Evolutionary conservation across 768 basidiomycete genomes (phyloP), one percentile per base, ranked within the genome.

Genomic region (Infundibulicybe gibba): DNA sequence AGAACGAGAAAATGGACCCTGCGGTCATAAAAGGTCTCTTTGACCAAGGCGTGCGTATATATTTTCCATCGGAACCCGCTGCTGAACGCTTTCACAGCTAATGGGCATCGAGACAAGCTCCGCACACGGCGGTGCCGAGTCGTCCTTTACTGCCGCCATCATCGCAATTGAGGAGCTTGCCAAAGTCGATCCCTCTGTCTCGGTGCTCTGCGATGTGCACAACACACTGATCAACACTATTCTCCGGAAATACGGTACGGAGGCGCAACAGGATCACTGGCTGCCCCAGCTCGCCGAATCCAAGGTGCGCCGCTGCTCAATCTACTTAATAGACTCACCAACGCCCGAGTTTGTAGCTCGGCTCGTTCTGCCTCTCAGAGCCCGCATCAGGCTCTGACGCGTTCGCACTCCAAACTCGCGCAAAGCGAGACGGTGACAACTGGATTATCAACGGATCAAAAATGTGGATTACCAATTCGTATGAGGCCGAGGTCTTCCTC

Each of bases 401-500:
- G 0, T 99, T 99, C 62, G 94, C 95, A 0, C 72, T 99, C 31
- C 91, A 95, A 63, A 94, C 97, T 1, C 87, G 89, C 10, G 95
- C 97, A 13, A 85, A 76, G 62, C 90, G 87, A 64, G 85, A 91
- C 40, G 93, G 91, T 14, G 81, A 87, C 55, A 64, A 85, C 63
- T 98, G 87, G 79, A 70, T 93, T 25, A 63, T 99, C 44, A 94
- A 93, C 55, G 97, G 97, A n/a, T 90, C 91, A 47, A 99, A 99
- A 74, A 94, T 95, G 94, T 97, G 94, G 94, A 97, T 97, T 49
- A 95, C 94, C 19, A 97, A 97, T 67, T 94, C 93, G 0, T 78
- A 82, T 49, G 92, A 94, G 66, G 93, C 92, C 1, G 90, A 93
- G 40, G 76, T 94, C 34, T 90, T 89, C 72, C 83, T 95, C 54